Base-by-base conservation (phyloP, 2,329 filamentous ascomycete genomes). In the Cordyceps cicadae region DNA sequence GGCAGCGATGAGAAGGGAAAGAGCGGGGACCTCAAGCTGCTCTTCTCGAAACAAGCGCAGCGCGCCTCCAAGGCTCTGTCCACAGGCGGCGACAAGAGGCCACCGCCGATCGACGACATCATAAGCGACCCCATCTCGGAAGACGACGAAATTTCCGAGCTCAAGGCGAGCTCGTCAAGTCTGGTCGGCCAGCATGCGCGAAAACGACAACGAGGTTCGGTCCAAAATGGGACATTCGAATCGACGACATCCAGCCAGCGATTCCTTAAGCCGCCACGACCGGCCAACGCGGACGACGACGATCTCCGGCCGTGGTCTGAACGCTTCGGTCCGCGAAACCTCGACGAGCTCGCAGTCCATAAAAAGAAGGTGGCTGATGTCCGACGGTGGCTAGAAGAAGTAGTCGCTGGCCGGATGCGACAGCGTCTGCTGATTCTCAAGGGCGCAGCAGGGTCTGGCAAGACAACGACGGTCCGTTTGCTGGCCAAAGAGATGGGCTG, bases 291-390 rank as follows among this genome's bases (percentile, higher is more conserved):
- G 3, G 46, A 67, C 7, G 76, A 79, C 54, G 79, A 83, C 41
- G 87, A 91, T 65, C 74, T 79, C 54, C 82, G 88, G 57, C 92
- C 93, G 3, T 97, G 93, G 93, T 89, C 89, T 17, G 92, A 97
- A 66, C 85, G 87, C 66, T 97, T 91, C 72, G 87, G 84, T 2
- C 93, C 93, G 0, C 68, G 72, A 3, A 88, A 83, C 66, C 72
- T 97, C 14, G 86, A 92, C 17, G 93, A 97, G 74, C 78, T 99
- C 51, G 93, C 89, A 0, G 93, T 99, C 19, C 92, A 99, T 73
- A 97, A 95, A 77, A 94, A 85, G 67, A 99, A 99, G 72, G 89
- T 97, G 6, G 76, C 84, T 2, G 92, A 97, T 74, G 92, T 97
- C 51, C 84, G 86, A 62, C 80, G 76, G 62, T 97, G 94, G 92